Evolutionary conservation across 495 filamentous ascomycete species (phyloP).

Genomic region (Penicillium cosmopolitanum): DNA sequence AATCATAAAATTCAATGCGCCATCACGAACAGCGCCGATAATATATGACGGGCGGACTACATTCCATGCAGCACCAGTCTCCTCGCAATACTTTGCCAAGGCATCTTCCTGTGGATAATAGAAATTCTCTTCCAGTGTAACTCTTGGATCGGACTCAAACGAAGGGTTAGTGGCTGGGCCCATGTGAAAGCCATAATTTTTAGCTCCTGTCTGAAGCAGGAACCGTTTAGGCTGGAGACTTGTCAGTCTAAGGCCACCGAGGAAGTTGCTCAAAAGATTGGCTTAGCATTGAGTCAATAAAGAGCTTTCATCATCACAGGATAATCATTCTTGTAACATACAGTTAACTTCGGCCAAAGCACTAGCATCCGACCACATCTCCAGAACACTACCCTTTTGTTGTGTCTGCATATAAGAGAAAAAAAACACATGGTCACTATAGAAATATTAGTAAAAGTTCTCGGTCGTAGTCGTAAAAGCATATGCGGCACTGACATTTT

Average conservation of each 20-base stretch:
- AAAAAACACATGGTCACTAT: slow-evolving; percentile 56
- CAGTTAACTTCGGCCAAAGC: slow-evolving; percentile 43
- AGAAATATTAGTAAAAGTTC: background rate
- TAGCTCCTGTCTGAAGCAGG: slow-evolving; percentile 55
- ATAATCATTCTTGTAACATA: background rate
- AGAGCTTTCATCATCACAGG: background rate
- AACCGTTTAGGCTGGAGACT: slow-evolving; percentile 47
- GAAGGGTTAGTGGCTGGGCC: slow-evolving; percentile 45
- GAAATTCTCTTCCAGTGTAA: slow-evolving; percentile 50
- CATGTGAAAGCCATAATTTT: slow-evolving; percentile 54
- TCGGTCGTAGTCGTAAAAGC: background rate
- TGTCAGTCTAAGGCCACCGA: slow-evolving; percentile 40
- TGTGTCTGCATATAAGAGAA: slow-evolving; percentile 52
- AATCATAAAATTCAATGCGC: slow-evolving; percentile 48
- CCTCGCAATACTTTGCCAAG: slow-evolving; percentile 37
- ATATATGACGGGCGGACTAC: slow-evolving; percentile 49
- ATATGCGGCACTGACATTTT: background rate
- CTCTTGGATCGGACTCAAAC: slow-evolving; percentile 46
- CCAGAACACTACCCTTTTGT: slow-evolving; percentile 14
- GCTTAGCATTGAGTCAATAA: background rate
- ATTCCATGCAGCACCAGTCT: slow-evolving; percentile 35
- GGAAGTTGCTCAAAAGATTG: slow-evolving; percentile 48
- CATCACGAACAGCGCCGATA: slow-evolving; percentile 49
- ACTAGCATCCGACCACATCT: slow-evolving; percentile 30
- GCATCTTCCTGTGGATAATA: slow-evolving; percentile 58